These are phyloP conservation scores for Tulasnella sp. DNA, from an alignment of 768 basidiomycete genomes.

Conservation along the genomic window DNA sequence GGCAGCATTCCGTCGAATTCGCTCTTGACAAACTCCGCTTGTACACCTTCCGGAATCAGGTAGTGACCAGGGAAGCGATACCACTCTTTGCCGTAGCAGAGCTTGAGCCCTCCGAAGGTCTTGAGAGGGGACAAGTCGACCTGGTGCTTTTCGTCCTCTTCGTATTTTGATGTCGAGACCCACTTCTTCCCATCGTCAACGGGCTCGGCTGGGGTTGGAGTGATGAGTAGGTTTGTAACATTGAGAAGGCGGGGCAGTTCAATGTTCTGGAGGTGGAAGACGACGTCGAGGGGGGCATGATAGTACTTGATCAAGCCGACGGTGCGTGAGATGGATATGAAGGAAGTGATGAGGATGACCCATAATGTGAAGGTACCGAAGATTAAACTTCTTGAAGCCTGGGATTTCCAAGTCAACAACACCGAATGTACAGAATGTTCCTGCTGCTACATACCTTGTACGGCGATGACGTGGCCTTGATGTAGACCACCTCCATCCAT, in stretches of 20 bases:
- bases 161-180: constrained; percentile 41
- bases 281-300: constrained; percentile 76
- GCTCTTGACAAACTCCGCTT: constrained; percentile 59
- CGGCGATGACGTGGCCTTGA: constrained; percentile 74
- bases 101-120: constrained; percentile 57
- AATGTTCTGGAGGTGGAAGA: constrained; percentile 63
- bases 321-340: constrained; percentile 76
- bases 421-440: background rate
- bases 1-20: constrained; percentile 68
- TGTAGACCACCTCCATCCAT: constrained; percentile 74
- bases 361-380: constrained; percentile 74
- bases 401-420: background rate
- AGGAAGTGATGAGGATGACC: constrained; percentile 67
- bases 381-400: constrained; percentile 55
- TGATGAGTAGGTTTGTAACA: constrained; percentile 58
- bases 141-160: constrained; percentile 39
- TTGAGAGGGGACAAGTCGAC: constrained; percentile 63
- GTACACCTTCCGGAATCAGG: constrained; percentile 75
- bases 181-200: constrained; percentile 44
- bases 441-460: constrained; percentile 60
- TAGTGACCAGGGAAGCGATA: constrained; percentile 89
- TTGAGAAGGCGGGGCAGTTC: constrained; percentile 72
- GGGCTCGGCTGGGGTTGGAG: constrained; percentile 40
- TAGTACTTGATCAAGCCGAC: constrained; percentile 80
- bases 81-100: constrained; percentile 96